phyloP scores from a whole-genome alignment of 2,329 filamentous ascomycete species.

The Metarhizium album region DNA sequence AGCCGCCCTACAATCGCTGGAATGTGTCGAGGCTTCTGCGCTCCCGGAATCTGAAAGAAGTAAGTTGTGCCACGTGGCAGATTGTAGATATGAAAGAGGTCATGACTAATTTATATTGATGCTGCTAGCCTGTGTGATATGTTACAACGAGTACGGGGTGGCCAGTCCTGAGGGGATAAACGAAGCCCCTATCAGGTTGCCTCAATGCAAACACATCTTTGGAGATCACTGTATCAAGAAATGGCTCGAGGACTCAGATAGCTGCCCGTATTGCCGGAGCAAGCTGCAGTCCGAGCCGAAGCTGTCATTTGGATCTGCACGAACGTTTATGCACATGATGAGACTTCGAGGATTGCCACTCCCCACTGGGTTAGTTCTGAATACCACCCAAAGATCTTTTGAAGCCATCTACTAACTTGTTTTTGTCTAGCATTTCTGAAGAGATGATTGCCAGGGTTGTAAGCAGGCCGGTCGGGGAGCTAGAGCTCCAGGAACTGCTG shows the following conservation, averaged over 20 bases:
- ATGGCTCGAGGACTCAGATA: conserved; percentile 53
- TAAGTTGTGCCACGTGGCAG: conserved; percentile 20
- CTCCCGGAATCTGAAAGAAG: conserved; percentile 36
- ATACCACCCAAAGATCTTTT: background rate
- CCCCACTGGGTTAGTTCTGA: conserved; percentile 12
- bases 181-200: conserved; percentile 46
- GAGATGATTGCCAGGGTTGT: conserved; percentile 13
- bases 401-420: background rate
- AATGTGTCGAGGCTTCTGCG: conserved; percentile 33
- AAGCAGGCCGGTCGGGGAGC: conserved; percentile 6
- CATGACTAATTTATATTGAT: background rate
- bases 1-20: conserved; percentile 33
- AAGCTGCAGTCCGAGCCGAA: conserved; percentile 43
- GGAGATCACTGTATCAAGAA: conserved; percentile 54
- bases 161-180: conserved; percentile 45
- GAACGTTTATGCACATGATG: conserved; percentile 22
- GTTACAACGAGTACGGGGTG: conserved; percentile 51
- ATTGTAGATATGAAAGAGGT: background rate
- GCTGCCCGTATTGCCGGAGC: conserved; percentile 53
- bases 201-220: conserved; percentile 54
- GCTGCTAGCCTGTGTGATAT: conserved; percentile 46
- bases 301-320: conserved; percentile 9
- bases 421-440: conserved; percentile 8
- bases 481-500: conserved; percentile 9
- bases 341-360: conserved; percentile 15